These are phyloP conservation scores for Alternaria rosae DNA, from an alignment of 2,329 filamentous ascomycete genomes.

Conservation along the genomic window DNA sequence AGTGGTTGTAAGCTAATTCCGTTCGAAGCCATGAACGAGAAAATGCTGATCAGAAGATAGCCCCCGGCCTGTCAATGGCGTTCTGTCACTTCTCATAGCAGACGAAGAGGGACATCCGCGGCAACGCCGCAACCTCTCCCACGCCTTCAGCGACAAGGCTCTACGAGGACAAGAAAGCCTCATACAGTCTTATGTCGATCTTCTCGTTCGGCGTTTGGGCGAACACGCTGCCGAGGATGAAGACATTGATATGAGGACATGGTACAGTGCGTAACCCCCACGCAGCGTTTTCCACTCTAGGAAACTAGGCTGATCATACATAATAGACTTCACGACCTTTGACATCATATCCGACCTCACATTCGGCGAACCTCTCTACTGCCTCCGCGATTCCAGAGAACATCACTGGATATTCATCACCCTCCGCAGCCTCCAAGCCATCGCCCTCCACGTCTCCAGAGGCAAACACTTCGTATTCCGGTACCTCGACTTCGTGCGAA, in stretches of 20 bases:
- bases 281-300: slow-evolving; percentile 10
- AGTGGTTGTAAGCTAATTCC: slow-evolving; percentile 37
- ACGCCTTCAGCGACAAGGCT: slow-evolving; percentile 54
- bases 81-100: slow-evolving; percentile 34
- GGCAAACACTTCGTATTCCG: slow-evolving; percentile 27
- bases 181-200: slow-evolving; percentile 50
- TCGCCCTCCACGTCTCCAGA: slow-evolving; percentile 21
- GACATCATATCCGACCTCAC: slow-evolving; percentile 43
- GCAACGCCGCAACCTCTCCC: slow-evolving; percentile 48
- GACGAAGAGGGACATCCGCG: slow-evolving; percentile 44
- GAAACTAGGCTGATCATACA: not conserved
- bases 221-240: slow-evolving; percentile 23
- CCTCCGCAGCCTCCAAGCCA: slow-evolving; percentile 17
- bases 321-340: slow-evolving; percentile 5
- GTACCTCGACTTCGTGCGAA: slow-evolving; percentile 21
- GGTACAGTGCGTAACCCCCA: slow-evolving; percentile 29
- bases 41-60: not conserved
- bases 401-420: slow-evolving; percentile 42
- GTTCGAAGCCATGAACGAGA: not conserved
- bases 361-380: slow-evolving; percentile 43
- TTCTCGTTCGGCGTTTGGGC: slow-evolving; percentile 47
- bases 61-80: slow-evolving; percentile 38
- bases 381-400: slow-evolving; percentile 35
- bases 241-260: slow-evolving; percentile 35
- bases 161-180: slow-evolving; percentile 52